Base-by-base conservation (phyloP, 768 basidiomycete genomes). In the Mycena chlorophos region DNA sequence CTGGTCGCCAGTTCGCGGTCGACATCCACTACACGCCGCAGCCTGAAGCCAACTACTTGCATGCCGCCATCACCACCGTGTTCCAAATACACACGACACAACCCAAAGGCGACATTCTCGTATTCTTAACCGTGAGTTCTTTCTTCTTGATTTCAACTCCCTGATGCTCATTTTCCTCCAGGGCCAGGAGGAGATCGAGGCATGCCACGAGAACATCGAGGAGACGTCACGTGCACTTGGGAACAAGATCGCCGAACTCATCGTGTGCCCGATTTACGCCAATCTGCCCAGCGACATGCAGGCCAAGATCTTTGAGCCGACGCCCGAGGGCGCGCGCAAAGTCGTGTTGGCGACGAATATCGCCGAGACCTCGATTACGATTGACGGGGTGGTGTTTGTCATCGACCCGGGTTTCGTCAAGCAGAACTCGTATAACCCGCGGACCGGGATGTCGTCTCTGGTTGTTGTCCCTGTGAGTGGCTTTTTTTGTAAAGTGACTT, bases 271-370 rank as follows among this genome's bases (percentile, higher is more conserved):
- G 3, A 99, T 99, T 57, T 99, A 99, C 66, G 97, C 97, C 59
- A 98, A 97, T 69, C 74, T 99, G n/a, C 97, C 97, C 1, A 95
- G 93, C 63, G 97, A 99, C 58, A 95, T 99, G 95, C 97, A 99
- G 69, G 90, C 94, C 31, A 97, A 98, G 75, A 99, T 99, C 54
- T 99, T 99, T 71, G 97, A 99, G 71, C 96, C 97, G 1, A 99
- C 97, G 4, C 97, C 96, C 1, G 89, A 91, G 51, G 94, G 94
- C 19, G 92, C 97, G 25, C 81, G 97, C 54, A 99, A 99, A 74
- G 95, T 99, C 45, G 97, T 99, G 19, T 78, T 99, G 26, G 97
- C 97, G 3, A 99, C 97, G 20, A 99, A 99, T 67, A 98, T 99
- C 61, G 97, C 97, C n/a, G 97, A 99, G 73, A 99, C 97, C 3